These are phyloP conservation scores for Calonectria multiphialidica DNA, from an alignment of 2,329 filamentous ascomycete species.

Conservation along the genomic window DNA sequence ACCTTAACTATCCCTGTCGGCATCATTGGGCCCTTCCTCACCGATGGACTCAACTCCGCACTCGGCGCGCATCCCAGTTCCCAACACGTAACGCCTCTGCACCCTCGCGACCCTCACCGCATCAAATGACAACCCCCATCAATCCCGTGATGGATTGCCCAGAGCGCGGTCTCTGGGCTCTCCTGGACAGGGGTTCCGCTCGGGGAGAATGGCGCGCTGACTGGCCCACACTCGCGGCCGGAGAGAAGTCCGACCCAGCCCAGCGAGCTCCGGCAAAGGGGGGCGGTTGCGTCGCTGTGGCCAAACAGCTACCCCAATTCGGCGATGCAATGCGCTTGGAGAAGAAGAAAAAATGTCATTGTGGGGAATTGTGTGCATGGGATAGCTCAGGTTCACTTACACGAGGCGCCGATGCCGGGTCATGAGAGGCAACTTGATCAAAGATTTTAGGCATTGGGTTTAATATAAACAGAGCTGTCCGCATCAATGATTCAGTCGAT, in stretches of 20 bases:
- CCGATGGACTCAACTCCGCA: not conserved
- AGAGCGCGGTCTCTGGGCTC: not conserved
- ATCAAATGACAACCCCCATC: not conserved
- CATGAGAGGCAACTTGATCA: not conserved
- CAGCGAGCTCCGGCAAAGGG: not conserved
- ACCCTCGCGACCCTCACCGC: not conserved
- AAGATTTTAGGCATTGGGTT: not conserved
- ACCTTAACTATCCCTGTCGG: not conserved
- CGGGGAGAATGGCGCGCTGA: constrained; percentile 17
- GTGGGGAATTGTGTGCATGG: constrained; percentile 5
- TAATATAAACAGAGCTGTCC: constrained; percentile 7
- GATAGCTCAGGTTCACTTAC: constrained; percentile 7
- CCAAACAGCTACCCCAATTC: constrained; percentile 22
- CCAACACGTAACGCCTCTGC: not conserved
- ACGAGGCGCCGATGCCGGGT: constrained; percentile 25
- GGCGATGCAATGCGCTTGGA: constrained; percentile 9
- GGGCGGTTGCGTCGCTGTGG: not conserved
- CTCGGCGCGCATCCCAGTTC: constrained; percentile 1
- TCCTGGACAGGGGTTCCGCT: not conserved
- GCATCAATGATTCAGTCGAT: not conserved
- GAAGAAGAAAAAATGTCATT: not conserved
- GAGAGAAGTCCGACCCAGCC: constrained; percentile 21
- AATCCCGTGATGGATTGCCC: not conserved
- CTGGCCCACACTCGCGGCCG: not conserved
- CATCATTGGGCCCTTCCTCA: not conserved